Evolutionary conservation across 139 green algal genomes (phyloP), one percentile per base, ranked within the genome.

Genomic region (Eudorina sp.): DNA sequence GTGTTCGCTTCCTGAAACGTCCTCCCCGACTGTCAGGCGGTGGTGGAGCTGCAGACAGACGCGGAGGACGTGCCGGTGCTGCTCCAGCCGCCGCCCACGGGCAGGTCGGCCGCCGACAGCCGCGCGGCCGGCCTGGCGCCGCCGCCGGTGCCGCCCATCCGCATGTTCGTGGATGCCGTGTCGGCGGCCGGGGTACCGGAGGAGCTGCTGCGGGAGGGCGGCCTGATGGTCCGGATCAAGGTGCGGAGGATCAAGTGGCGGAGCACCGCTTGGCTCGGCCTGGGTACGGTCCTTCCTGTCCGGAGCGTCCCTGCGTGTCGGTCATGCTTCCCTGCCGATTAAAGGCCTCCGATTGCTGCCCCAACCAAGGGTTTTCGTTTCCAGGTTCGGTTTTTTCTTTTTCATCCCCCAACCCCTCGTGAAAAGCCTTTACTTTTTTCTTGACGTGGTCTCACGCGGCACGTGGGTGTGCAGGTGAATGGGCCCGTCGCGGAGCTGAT

Each of bases 21-120:
- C n/a, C n/a, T n/a, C n/a, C n/a, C n/a, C 7, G 55, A 34, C 3
- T 25, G 55, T 40, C 66, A 94, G 88, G 70, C 88, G 51, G 90
- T 92, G 31, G 89, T 92, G 3, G 85, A 93, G 68, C 84, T 97
- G 40, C 64, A 74, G 7, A 31, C 88, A 0, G 89, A 89, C 29
- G 29, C 77, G 0, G 31, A 88, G 64, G 82, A 41, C 2, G 66
- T 88, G 23, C 82, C 82, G 6, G 82, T 88, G 66, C 66, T 80
- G 34, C 82, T 88, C 31, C 45, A 69, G 46, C 82, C 82, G 68
- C 82, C 82, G 11, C 40, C 62, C 18, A 72, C 19, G 4, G 66
- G 16, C 27, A 34, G n/a, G 8, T 36, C 60, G 66, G 34, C 11
- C 0, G 34, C 0, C 2, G 66, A 88, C 60, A 55, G 82, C 46